Base-by-base conservation (phyloP, 2,329 filamentous ascomycete genomes). In the Pseudogymnoascus sp. region DNA sequence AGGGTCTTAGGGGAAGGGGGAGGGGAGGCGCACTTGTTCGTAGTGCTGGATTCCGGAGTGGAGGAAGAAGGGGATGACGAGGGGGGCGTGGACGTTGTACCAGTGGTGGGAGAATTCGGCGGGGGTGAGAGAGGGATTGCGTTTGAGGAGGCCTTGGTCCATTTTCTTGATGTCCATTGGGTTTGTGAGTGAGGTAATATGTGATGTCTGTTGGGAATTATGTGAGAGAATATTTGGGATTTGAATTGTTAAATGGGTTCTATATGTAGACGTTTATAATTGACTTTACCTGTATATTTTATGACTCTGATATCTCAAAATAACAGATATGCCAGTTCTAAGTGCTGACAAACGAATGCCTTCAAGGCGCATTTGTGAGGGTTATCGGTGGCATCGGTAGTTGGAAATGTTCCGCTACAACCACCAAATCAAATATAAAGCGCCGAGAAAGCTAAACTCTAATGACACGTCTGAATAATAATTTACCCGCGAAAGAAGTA, bases 61-160 rank as follows among this genome's bases (percentile, higher is more conserved):
- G 5, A 70, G 53, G 38, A 71, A 70, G 42, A 69, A 67, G 1
- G 70, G 70, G 4, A 68, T 60, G 6, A 69, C 66, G 25, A 70
- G 59, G 4, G 64, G 62, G 16, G 67, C 69, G 46, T 71, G 70
- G 2, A 66, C 66, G 2, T 62, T 37, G 25, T 67, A 67, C 68
- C 69, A 71, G 60, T 69, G 66, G 14, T 66, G 34, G 1, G 67
- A 70, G 66, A 71, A 71, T 59, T 70, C 61, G 16, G 66, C 62
- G 28, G 37, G 61, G 16, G 69, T 70, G 10, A 70, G 59, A 0
- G 62, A 23, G 0, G 69, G 67, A 42, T 68, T 68, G 46, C 70
- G 68, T 46, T 65, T 69, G 5, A 71, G 62, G 14, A 71, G 68
- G 1, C 63, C 69, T 66, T 70, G 68, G 23, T 61, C 63, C 46